Percentiles rank a stretch among this genome's conserved stretches.
These are phyloP conservation scores for Cenococcum geophilum DNA, from an alignment of 495 filamentous ascomycete genomes.

Conservation along the genomic window DNA sequence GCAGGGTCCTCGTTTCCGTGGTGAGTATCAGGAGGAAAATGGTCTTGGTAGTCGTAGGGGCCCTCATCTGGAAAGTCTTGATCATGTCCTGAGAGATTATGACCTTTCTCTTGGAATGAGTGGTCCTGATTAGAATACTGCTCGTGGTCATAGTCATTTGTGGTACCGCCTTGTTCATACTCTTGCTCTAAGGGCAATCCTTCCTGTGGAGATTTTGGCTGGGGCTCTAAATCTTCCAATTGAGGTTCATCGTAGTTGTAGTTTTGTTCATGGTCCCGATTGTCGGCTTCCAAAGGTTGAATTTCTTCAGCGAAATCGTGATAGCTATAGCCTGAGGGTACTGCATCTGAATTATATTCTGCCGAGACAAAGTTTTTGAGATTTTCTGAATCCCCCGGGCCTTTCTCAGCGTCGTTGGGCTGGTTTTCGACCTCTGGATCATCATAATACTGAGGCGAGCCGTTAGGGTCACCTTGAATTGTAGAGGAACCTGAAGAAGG, in stretches of 20 bases:
- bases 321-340: too few species aligned
- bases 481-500: constrained; percentile 18
- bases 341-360: background rate
- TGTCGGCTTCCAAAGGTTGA: background rate
- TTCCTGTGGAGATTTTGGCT: background rate
- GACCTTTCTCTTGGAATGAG: background rate
- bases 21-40: background rate
- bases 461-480: constrained; percentile 12
- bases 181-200: background rate
- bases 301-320: background rate
- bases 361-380: background rate
- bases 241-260: background rate
- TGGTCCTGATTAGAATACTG: background rate
- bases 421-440: background rate
- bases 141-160: background rate
- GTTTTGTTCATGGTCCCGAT: background rate
- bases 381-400: background rate
- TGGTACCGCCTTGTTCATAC: background rate
- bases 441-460: background rate
- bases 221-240: background rate
- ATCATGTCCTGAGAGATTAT: background rate
- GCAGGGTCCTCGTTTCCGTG: background rate
- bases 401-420: background rate
- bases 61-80: background rate
- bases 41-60: background rate